Base-by-base conservation (phyloP, 1,139 yeast species). In the Geotrichum phurueaensis region DNA sequence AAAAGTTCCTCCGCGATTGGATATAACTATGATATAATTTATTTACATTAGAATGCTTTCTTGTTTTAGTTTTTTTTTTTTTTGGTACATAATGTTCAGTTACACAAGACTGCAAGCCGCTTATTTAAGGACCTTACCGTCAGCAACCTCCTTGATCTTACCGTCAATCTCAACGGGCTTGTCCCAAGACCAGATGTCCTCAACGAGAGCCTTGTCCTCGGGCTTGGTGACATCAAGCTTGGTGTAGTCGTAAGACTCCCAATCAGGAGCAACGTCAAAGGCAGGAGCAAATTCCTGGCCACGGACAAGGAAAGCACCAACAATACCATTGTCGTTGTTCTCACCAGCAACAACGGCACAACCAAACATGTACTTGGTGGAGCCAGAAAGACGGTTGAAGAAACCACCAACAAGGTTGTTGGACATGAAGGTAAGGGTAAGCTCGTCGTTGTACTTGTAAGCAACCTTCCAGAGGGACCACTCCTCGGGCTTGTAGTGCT, bases 321-420 rank as follows among this genome's bases (percentile, higher is more conserved):
- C 81, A 76, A 94, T 92, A 82, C 98, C 97, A 81, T 92, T 94
- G 86, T 87, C 83, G 88, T 91, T 92, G 91, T 91, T 90, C 82
- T 89, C 97, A 79, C 99, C 99, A 81, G 89, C 92, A 70, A 94
- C 98, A 72, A 90, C 96, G 80, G 87, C 78, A 75, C 86, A 80
- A 75, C 99, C 99, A 77, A 94, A 94, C 84, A 94, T 78, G 85
- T 85, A 94, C 82, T 94, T 94, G 81, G 89, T 82, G 67, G 98
- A 92, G 68, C 85, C 98, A 66, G 85, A 75, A 74, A 94, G 84
- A 83, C 99, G 89, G 87, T 86, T 86, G 86, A 94, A 90, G 89
- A 94, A 94, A 74, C 99, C 99, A 76, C 98, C 98, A 75, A 94
- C 81, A 79, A 91, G 85, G 87, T 94, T 94, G 86, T 91, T 91